phyloP scores from a whole-genome alignment of 2,329 filamentous ascomycete species.

The Botryosphaeria agaves region DNA sequence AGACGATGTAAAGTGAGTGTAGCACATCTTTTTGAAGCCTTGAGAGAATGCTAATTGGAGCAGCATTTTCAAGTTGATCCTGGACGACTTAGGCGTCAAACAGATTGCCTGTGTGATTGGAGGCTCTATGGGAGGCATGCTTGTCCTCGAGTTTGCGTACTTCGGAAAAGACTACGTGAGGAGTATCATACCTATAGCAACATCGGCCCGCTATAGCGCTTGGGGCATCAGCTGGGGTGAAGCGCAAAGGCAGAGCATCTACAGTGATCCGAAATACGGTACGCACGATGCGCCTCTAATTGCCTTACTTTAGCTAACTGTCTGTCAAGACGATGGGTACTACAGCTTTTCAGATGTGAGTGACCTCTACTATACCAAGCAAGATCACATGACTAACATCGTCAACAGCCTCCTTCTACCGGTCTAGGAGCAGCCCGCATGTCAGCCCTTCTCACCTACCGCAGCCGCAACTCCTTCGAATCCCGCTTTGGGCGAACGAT shows the following conservation, averaged over 20 bases:
- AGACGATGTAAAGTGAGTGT: slow-evolving; percentile 80
- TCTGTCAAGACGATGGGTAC: slow-evolving; percentile 94
- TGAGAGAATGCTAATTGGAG: slow-evolving; percentile 6
- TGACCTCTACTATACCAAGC: no score
- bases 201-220: slow-evolving; percentile 67
- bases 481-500: slow-evolving; percentile 85
- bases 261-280: slow-evolving; percentile 95
- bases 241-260: slow-evolving; percentile 82
- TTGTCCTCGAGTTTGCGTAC: slow-evolving; percentile 84
- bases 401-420: slow-evolving; percentile 67
- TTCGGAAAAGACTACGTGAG: slow-evolving; percentile 74
- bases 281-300: no score
- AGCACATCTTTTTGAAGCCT: no score
- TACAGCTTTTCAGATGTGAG: slow-evolving; percentile 74
- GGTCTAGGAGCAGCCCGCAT: slow-evolving; percentile 90
- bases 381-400: no score
- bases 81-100: slow-evolving; percentile 65
- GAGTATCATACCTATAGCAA: slow-evolving; percentile 67
- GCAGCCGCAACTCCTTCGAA: slow-evolving; percentile 94
- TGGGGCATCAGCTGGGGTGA: slow-evolving; percentile 90
- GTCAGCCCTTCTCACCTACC: slow-evolving; percentile 89
- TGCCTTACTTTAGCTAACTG: no score
- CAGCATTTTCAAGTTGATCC: slow-evolving; percentile 60
- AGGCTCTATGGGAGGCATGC: slow-evolving; percentile 77
- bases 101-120: slow-evolving; percentile 67